Evolutionary conservation across 129 eudicot species (phyloP), one percentile per base, ranked within the genome.

Genomic region (Flaveria brownii): DNA sequence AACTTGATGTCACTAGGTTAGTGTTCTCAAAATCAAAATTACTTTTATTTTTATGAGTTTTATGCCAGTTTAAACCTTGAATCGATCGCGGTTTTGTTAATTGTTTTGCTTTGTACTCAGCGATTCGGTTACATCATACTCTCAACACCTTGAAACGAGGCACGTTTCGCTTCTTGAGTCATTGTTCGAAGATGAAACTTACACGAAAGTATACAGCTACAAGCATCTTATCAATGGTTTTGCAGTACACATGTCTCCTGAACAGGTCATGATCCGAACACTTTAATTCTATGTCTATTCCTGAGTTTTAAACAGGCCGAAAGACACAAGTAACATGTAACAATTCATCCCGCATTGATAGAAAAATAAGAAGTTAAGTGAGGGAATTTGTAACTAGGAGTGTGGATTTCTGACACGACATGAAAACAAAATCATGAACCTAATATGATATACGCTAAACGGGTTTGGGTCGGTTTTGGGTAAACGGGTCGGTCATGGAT

Each of bases 171-270:
- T 94, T 75, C 96, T 94, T 17, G 97, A 80, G 51, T 62, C 86
- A 62, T 76, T 94, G 65, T 94, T 94, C 73, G 90, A 84, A 13
- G 85, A 73, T 41, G 96, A 91, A 43, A 81, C 93, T 26, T 94
- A 88, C 91, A 87, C 85, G 76, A 94, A 94, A 82, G 77, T 94
- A 78, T 94, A 94, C 79, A 94, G 99, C 85, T 94, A 94, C 84
- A 84, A 87, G 61, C 99, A 91, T 79, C 92, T 94, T 36, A 87
- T 94, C 75, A 94, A 94, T 46, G 99, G 99, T 18, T 94, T 94
- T 74, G 91, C 99, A 22, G 94, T 86, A 81, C 93, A 91, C 73
- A 88, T 82, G 66, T 80, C 96, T 22, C 98, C 96, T 25, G 98
- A 93, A 80, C 99, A 94, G 99, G 99, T 94, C 91, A 86, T 74